Conservation (phyloP, 2,329 filamentous ascomycete species). For the Trematosphaeria pertusa region DNA sequence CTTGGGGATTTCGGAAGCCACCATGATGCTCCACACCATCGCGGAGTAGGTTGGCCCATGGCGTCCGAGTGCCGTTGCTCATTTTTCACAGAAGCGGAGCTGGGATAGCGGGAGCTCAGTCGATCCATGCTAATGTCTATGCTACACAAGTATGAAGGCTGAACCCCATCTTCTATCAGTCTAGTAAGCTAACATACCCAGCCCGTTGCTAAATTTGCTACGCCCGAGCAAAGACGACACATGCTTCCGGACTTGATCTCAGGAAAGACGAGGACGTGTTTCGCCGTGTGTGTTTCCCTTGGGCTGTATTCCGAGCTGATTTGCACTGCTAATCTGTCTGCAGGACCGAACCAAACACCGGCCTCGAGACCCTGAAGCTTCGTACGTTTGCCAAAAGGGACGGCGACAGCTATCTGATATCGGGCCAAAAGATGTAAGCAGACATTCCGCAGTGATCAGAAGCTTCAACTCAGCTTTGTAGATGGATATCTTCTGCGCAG, state of each 20-base stretch:
- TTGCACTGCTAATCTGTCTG: not conserved
- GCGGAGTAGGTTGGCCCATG: conserved; percentile 59
- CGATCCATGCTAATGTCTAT: conserved; percentile 70
- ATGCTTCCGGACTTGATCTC: conserved; percentile 75
- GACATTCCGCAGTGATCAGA: not conserved
- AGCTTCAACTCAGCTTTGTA: conserved; percentile 10
- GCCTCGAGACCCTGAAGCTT: conserved; percentile 77
- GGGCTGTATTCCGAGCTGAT: not conserved
- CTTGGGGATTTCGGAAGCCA: conserved; percentile 79
- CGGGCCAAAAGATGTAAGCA: conserved; percentile 74
- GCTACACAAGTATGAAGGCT: conserved; percentile 62
- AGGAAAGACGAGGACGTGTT: conserved; percentile 75
- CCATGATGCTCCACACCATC: conserved; percentile 86
- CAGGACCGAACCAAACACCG: conserved; percentile 78
- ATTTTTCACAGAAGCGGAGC: conserved; percentile 61
- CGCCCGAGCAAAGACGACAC: conserved; percentile 65
- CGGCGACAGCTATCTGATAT: conserved; percentile 69
- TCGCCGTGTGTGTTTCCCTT: conserved; percentile 64
- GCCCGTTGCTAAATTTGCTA: conserved; percentile 75
- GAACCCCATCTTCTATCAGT: not conserved
- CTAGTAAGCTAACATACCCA: conserved; percentile 41
- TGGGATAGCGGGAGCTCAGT: conserved; percentile 72
- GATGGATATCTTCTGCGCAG: conserved; percentile 85
- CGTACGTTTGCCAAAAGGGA: conserved; percentile 69
- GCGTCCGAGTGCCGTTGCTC: not conserved